A percentile compares a stretch with the other conserved stretches of the same genome.
Conservation (phyloP, 2,329 filamentous ascomycete species). For the Sporothrix humicola region DNA sequence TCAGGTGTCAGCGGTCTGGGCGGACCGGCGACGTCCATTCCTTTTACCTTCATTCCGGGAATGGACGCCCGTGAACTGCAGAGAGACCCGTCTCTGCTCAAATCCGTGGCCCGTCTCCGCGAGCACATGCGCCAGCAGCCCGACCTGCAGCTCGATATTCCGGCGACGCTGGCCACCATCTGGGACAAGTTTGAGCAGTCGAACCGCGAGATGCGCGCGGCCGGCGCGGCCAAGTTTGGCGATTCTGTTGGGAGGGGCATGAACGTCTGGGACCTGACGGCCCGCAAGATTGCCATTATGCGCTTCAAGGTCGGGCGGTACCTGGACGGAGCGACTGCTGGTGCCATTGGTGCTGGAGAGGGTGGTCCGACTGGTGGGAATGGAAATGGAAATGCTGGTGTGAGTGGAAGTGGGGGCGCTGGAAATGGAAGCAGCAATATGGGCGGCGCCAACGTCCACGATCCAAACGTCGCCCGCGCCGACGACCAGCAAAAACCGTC, state of each 20-base stretch:
- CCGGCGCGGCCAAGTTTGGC: conserved; percentile 39
- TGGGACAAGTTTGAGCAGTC: conserved; percentile 53
- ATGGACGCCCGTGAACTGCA: conserved; percentile 39
- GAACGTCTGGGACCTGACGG: conserved; percentile 56
- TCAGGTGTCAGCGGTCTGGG: neutral
- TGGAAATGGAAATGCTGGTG: neutral
- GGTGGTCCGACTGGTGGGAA: too few relatives aligned
- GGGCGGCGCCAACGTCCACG: neutral
- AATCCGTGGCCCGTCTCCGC: conserved; percentile 50
- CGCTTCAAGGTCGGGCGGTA: conserved; percentile 55
- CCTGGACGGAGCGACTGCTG: conserved; percentile 45
- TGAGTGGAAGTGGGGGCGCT: neutral
- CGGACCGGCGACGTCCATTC: neutral
- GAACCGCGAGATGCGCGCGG: conserved; percentile 46
- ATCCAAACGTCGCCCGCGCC: neutral
- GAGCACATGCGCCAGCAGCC: conserved; percentile 52
- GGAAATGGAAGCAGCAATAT: neutral
- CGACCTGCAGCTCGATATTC: conserved; percentile 53
- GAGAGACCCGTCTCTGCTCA: conserved; percentile 49
- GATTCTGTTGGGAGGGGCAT: conserved; percentile 45
- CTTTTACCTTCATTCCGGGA: conserved; percentile 2
- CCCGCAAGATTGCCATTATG: conserved; percentile 55
- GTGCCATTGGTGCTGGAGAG: neutral
- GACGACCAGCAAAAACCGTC: neutral
- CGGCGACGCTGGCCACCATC: conserved; percentile 50